phyloP scores from a whole-genome alignment of 495 filamentous ascomycete species.

The Evernia prunastri region DNA sequence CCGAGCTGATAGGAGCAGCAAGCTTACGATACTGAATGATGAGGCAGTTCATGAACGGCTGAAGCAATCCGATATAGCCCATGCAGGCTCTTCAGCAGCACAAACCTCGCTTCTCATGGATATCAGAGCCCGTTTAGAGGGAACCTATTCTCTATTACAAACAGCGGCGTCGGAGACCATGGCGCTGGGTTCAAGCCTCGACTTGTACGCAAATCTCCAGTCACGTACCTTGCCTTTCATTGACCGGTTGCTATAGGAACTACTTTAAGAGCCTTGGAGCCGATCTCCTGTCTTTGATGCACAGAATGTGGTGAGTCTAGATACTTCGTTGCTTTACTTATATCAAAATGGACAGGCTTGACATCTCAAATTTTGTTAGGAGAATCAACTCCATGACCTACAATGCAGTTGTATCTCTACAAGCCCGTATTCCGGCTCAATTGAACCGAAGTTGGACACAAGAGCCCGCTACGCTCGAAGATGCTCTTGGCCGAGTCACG shows the following conservation, averaged over 20 bases:
- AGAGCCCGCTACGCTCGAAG: conserved; percentile 14
- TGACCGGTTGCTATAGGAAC: not conserved
- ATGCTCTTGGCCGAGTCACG: conserved; percentile 13
- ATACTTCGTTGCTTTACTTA: not conserved
- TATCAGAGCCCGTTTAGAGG: not conserved
- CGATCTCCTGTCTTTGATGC: not conserved
- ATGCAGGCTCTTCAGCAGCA: conserved; percentile 5
- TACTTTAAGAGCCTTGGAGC: conserved; percentile 1
- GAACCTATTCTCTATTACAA: not conserved
- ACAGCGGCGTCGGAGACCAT: conserved; percentile 4
- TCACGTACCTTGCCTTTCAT: not conserved
- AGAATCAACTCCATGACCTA: conserved; percentile 12
- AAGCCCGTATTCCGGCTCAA: conserved; percentile 3
- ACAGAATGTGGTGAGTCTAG: conserved; percentile 2
- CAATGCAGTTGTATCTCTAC: conserved; percentile 1
- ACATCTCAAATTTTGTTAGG: not conserved
- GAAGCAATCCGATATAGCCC: conserved; percentile 3
- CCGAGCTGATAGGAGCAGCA: conserved; percentile 5
- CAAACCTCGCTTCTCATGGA: conserved; percentile 3
- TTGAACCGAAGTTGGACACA: conserved; percentile 8
- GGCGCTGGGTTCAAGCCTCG: not conserved
- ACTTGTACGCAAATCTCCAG: not conserved
- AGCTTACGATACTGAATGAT: conserved; percentile 12
- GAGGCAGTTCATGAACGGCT: conserved; percentile 18
- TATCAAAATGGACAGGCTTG: not conserved